phyloP scores from a whole-genome alignment of 75 land plant species.

The Pseudotsuga menziesii region DNA sequence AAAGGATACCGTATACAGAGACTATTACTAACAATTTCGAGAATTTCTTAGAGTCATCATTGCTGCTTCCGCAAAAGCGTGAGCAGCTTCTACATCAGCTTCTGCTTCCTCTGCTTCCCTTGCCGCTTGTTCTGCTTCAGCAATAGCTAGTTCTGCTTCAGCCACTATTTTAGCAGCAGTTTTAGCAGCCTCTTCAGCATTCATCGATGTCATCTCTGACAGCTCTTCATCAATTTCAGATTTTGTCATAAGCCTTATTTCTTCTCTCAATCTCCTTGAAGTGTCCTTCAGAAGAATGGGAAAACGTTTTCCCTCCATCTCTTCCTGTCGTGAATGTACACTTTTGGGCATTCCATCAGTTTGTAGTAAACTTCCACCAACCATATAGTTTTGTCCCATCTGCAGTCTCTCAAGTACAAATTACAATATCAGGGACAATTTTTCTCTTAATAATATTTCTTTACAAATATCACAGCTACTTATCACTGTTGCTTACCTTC shows the following conservation, averaged over 20 bases:
- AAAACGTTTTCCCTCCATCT: not conserved
- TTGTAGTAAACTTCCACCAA: not conserved
- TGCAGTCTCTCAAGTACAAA: not conserved
- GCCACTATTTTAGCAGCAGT: conserved; percentile 88
- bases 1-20: too few species aligned
- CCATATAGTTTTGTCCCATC: conserved; percentile 10
- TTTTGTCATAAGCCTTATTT: conserved; percentile 21
- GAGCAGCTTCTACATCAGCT: conserved; percentile 81
- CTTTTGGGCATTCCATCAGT: conserved; percentile 4
- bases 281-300: not conserved
- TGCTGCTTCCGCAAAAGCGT: conserved; percentile 83
- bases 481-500: conserved; percentile 44
- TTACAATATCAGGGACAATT: not conserved
- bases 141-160: conserved; percentile 89
- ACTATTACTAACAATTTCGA: not conserved
- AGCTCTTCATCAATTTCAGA: conserved; percentile 50
- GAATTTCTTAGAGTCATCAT: conserved; percentile 30
- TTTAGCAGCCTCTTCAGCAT: conserved; percentile 74
- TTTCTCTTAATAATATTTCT: conserved; percentile 1
- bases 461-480: not conserved
- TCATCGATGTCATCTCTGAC: conserved; percentile 64
- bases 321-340: not conserved
- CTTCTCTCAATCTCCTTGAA: conserved; percentile 17
- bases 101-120: conserved; percentile 91
- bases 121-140: conserved; percentile 83